Base-by-base conservation (phyloP, 768 basidiomycete species). In the Agrocybe chaxingu region DNA sequence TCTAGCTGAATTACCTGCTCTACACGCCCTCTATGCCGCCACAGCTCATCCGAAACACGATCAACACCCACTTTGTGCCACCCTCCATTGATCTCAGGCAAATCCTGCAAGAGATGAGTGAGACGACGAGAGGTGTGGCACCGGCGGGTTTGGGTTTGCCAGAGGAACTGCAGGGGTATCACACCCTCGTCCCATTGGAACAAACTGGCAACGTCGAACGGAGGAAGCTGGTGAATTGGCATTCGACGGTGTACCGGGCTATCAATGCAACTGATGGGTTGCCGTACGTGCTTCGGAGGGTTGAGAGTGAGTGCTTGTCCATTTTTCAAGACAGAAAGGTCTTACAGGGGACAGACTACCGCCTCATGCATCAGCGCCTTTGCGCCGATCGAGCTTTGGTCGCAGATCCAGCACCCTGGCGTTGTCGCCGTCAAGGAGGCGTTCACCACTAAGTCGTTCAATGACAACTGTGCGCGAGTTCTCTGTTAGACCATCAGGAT, bases 391-490 rank as follows among this genome's bases (percentile, higher is more conserved):
- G 95, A 97, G 56, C 72, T 82, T 11, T 99, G 97, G 97, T 82
- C 84, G 1, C 75, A 80, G 39, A 74, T 98, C 49, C 79, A 74
- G 12, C 96, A 98, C 69, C 94, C 97, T 0, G 85, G 81, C 55
- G 85, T 99, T 52, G 82, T 96, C 11, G 67, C 81, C 7, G 72
- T 98, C 16, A 79, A 81, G 43, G 97, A 98, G 65, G 97, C 96
- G 0, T 98, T 99, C 71, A 98, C 97, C 0, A 96, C 96, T 0
- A 80, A 86, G 29, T 82, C 89, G 0, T 99, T 99, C 66, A 83
- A 84, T 48, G 97, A 98, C 64, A 87, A 85, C 58, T 98, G 95
- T 96, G 61, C 45, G 87, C 34, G 34, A 16, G 13, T n/a, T 33
- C 18, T 29, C 33, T 47, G 19, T 37, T 29, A 29, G n/a, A 10